These are phyloP conservation scores for Hydrangea macrophylla DNA, from an alignment of 148 eudicot species.

Conservation along the genomic window DNA sequence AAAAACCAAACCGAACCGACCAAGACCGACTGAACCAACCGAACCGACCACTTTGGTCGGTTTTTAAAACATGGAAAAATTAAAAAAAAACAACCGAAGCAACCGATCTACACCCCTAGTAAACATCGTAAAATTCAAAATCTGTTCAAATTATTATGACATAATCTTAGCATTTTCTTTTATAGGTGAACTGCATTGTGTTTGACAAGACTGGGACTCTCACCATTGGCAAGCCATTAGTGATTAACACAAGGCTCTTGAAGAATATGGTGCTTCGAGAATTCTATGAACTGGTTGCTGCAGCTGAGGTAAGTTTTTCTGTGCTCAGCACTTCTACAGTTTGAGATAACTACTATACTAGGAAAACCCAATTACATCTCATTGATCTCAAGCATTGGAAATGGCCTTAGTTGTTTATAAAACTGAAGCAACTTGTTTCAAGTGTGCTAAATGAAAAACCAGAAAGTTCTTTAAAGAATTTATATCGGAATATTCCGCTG, in stretches of 20 bases:
- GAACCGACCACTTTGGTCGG: too few species aligned
- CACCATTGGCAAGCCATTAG: slow-evolving; percentile 84
- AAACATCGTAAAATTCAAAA: too few species aligned
- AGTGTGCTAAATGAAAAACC: too few species aligned
- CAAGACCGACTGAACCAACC: too few species aligned
- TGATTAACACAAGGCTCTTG: slow-evolving; percentile 62
- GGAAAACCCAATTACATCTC: neutral
- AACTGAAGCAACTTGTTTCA: neutral
- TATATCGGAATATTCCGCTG: too few species aligned
- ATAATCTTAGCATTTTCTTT: neutral
- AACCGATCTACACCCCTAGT: too few species aligned
- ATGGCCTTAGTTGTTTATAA: neutral
- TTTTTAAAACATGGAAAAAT: too few species aligned
- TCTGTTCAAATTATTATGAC: too few species aligned
- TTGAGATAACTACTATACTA: neutral
- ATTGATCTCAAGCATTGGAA: neutral
- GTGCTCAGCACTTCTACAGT: neutral
- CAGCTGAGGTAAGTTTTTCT: slow-evolving; percentile 67
- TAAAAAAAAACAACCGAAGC: too few species aligned
- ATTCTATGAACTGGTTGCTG: slow-evolving; percentile 76
- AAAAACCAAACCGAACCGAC: too few species aligned
- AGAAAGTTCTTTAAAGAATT: too few species aligned
- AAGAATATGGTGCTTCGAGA: slow-evolving; percentile 65
- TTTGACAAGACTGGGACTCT: slow-evolving; percentile 99
- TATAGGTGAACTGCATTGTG: slow-evolving; percentile 89